A percentile compares a stretch with the other conserved stretches of the same genome.
phyloP scores from a whole-genome alignment of 1,139 yeast species.

The Geotrichum fermentans region DNA sequence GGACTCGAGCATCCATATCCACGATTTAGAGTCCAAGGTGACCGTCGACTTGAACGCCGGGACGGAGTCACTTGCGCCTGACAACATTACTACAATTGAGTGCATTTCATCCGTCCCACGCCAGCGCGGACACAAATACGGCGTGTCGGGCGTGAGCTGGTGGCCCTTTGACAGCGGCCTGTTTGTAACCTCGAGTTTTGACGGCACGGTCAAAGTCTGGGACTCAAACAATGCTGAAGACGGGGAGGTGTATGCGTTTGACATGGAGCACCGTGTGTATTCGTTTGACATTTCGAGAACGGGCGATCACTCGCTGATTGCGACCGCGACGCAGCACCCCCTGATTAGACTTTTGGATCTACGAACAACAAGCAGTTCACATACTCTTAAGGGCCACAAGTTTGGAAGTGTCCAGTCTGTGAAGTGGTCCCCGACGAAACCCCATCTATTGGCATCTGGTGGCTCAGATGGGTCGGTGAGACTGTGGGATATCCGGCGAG shows the following conservation, averaged over 20 bases:
- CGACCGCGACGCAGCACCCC: conserved; percentile 67
- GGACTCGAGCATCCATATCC: conserved; percentile 54
- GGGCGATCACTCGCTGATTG: conserved; percentile 54
- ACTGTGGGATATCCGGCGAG: conserved; percentile 72
- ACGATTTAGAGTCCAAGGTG: conserved; percentile 16
- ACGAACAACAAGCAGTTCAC: conserved; percentile 64
- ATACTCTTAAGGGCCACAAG: conserved; percentile 57
- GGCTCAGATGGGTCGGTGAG: conserved; percentile 60
- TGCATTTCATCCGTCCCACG: conserved; percentile 41
- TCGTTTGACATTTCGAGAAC: conserved; percentile 37
- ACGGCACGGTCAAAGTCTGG: conserved; percentile 74
- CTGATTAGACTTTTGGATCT: conserved; percentile 67
- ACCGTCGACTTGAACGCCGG: conserved; percentile 7
- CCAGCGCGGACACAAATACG: conserved; percentile 59
- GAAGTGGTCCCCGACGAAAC: conserved; percentile 71
- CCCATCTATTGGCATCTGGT: conserved; percentile 63
- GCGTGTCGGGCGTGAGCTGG: conserved; percentile 74
- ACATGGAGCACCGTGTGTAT: conserved; percentile 43
- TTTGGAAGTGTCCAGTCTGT: conserved; percentile 59
- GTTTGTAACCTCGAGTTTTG: conserved; percentile 79
- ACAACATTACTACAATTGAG: conserved; percentile 7
- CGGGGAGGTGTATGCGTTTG: conserved; percentile 58
- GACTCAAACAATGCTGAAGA: conserved; percentile 57
- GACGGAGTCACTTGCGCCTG: conserved; percentile 10
- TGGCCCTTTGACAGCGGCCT: conserved; percentile 87